Conservation (phyloP, 805 yeast genomes). For the Pichia deserticola region DNA sequence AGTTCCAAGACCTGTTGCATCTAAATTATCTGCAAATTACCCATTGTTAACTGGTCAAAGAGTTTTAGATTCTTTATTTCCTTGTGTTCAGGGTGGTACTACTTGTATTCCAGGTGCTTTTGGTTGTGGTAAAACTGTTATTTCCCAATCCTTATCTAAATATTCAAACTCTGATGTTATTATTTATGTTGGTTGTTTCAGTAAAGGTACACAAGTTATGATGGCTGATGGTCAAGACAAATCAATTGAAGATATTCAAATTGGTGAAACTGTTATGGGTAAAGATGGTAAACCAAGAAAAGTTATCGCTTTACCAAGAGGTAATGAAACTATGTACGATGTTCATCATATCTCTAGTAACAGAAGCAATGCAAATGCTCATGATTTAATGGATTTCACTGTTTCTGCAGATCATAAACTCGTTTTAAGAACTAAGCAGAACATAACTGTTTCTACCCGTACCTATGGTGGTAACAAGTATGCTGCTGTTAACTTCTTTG, state of each 20-base stretch:
- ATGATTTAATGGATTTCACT: slow-evolving; percentile 16
- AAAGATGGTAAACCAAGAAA: slow-evolving; percentile 11
- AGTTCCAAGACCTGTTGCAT: slow-evolving; percentile 98
- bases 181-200: slow-evolving; percentile 77
- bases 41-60: slow-evolving; percentile 98
- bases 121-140: slow-evolving; percentile 80
- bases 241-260: background rate
- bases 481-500: slow-evolving; percentile 13
- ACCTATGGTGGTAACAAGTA: background rate
- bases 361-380: slow-evolving; percentile 7
- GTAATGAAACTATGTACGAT: slow-evolving; percentile 35
- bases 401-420: slow-evolving; percentile 35
- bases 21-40: slow-evolving; percentile 85
- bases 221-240: slow-evolving; percentile 34
- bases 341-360: slow-evolving; percentile 16
- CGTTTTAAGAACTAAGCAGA: slow-evolving; percentile 32
- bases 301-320: slow-evolving; percentile 41
- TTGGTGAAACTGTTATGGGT: slow-evolving; percentile 9
- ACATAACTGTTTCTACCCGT: background rate
- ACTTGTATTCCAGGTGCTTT: slow-evolving; percentile 99
- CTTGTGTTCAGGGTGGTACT: slow-evolving; percentile 99
- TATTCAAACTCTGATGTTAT: slow-evolving; percentile 96
- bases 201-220: slow-evolving; percentile 25
- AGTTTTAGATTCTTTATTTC: slow-evolving; percentile 95
- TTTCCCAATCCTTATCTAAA: slow-evolving; percentile 66